A percentile compares a stretch with the other conserved stretches of the same genome.
Conservation (phyloP, 2,329 filamentous ascomycete genomes). For the Cercospora zeae-maydis region DNA sequence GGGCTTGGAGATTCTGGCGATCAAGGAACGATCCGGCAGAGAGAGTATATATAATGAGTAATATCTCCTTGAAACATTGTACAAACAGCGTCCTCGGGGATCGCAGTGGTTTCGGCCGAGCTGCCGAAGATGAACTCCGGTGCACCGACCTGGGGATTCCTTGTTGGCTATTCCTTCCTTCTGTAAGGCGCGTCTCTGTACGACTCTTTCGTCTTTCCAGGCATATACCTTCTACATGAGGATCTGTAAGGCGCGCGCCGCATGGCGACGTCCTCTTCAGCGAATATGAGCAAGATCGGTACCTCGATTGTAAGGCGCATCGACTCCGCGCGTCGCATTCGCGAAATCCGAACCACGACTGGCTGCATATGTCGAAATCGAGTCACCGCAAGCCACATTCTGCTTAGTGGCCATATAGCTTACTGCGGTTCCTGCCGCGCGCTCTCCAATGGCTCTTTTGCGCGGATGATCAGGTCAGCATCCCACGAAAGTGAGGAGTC, state of each 20-base stretch:
- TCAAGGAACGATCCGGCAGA: not conserved
- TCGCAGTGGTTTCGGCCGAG: not conserved
- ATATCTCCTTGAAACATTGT: constrained; percentile 4
- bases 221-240: not conserved
- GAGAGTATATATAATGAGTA: constrained; percentile 16
- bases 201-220: too few relatives aligned
- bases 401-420: not conserved
- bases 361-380: not conserved
- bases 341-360: not conserved
- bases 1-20: not conserved
- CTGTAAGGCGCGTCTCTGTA: not conserved
- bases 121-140: not conserved
- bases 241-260: not conserved
- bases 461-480: not conserved
- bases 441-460: not conserved
- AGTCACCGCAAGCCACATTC: constrained; percentile 11
- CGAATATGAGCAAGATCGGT: not conserved
- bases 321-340: not conserved
- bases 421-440: not conserved
- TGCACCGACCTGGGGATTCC: not conserved
- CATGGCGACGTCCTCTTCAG: not conserved
- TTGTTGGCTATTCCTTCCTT: not conserved
- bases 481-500: not conserved
- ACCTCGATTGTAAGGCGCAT: not conserved
- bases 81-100: not conserved